Evolutionary conservation across 129 eudicot genomes (phyloP).

Genomic region (Sambucus nigra): DNA sequence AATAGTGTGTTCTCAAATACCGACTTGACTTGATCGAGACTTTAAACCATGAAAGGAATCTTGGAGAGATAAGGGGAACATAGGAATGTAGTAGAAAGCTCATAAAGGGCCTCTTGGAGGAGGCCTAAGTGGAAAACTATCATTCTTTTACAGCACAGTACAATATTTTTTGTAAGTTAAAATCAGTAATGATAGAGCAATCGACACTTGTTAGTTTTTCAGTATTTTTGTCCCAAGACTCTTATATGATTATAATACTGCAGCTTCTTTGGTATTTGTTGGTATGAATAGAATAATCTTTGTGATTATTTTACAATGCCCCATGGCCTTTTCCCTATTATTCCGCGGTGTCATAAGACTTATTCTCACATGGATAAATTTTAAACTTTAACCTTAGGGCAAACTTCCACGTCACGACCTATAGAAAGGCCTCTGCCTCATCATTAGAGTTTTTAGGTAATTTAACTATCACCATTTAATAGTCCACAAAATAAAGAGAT

Average conservation of each 20-base stretch:
- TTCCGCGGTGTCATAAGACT: too few species aligned
- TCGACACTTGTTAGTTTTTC: constrained; percentile 14
- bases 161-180: constrained; percentile 25
- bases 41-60: too few species aligned
- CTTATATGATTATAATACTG: constrained; percentile 37
- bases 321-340: too few species aligned
- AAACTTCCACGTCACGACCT: too few species aligned
- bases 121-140: constrained; percentile 19
- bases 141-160: constrained; percentile 34
- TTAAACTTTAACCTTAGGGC: too few species aligned
- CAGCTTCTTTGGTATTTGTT: constrained; percentile 44
- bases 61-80: constrained; percentile 52
- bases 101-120: constrained; percentile 9
- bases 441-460: too few species aligned
- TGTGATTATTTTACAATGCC: constrained; percentile 23
- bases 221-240: constrained; percentile 5
- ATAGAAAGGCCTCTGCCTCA: too few species aligned
- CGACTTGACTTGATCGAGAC: too few species aligned
- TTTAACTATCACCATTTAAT: too few species aligned
- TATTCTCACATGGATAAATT: too few species aligned
- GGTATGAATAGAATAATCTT: constrained; percentile 36
- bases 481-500: too few species aligned
- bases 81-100: constrained; percentile 50
- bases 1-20: too few species aligned
- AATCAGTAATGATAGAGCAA: constrained; percentile 26